A percentile compares a stretch with the other conserved stretches of the same genome.
These are phyloP conservation scores for Protomyces lactucae-debilis DNA, from an alignment of 1,139 yeast genomes.

Conservation along the genomic window DNA sequence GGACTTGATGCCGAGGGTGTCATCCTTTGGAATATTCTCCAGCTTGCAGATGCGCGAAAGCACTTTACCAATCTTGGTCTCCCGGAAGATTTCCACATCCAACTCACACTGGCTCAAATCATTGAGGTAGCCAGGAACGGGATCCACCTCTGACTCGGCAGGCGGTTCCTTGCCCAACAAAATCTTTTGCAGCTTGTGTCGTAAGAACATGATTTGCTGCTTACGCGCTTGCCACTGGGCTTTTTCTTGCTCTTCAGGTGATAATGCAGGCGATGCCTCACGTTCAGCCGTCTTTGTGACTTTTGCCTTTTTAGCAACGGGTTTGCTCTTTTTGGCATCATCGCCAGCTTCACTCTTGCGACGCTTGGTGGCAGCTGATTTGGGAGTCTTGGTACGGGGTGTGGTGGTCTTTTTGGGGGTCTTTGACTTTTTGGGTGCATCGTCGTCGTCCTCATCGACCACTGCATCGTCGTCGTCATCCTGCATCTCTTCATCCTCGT, in stretches of 20 bases:
- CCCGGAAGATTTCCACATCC: constrained; percentile 13
- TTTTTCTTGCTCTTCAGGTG: constrained; percentile 17
- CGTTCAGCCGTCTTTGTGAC: constrained; percentile 2
- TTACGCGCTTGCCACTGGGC: constrained; percentile 10
- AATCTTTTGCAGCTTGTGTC: constrained; percentile 28
- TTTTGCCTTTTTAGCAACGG: constrained; percentile 4
- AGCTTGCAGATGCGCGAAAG: constrained; percentile 22
- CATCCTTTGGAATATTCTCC: constrained; percentile 24
- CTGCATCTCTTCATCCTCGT: constrained; percentile 2
- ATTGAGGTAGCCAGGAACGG: constrained; percentile 19
- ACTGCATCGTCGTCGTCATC: constrained; percentile 14
- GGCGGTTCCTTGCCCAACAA: constrained; percentile 25
- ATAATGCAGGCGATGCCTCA: constrained; percentile 10
- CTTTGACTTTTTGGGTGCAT: constrained; percentile 20
- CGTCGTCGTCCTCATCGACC: constrained; percentile 20
- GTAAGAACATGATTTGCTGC: constrained; percentile 21
- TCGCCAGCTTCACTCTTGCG: constrained; percentile 12
- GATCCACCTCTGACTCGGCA: constrained; percentile 17
- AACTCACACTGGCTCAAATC: constrained; percentile 8
- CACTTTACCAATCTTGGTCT: constrained; percentile 29
- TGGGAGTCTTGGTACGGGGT: constrained; percentile 18
- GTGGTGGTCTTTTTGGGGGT: constrained; percentile 14
- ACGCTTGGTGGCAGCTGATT: constrained; percentile 12
- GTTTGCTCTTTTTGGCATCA: constrained; percentile 3
- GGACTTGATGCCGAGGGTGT: constrained; percentile 21